These are phyloP conservation scores for Erythrobasidium hasegawianum DNA, from an alignment of 1,284 basidiomycete species.

Conservation along the genomic window DNA sequence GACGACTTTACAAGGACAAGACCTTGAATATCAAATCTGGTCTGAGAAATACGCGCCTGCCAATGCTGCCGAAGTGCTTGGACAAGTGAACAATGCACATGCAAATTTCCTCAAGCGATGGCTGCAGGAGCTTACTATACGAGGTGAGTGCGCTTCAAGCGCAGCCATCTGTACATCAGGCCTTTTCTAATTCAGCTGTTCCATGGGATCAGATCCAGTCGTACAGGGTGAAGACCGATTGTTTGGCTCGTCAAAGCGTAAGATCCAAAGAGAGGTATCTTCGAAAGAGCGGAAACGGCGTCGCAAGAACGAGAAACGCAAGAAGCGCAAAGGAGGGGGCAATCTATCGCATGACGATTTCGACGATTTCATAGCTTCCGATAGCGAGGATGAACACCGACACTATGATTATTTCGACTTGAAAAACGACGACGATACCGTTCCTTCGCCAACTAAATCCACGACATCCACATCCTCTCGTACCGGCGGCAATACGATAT, in stretches of 20 bases:
- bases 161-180: too few relatives aligned
- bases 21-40: constrained; percentile 57
- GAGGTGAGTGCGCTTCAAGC: too few relatives aligned
- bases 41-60: constrained; percentile 71
- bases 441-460: constrained; percentile 33
- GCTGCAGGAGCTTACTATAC: constrained; percentile 67
- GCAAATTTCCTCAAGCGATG: constrained; percentile 75
- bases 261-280: constrained; percentile 34
- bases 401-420: constrained; percentile 52
- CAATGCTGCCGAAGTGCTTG: constrained; percentile 69
- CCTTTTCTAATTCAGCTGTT: too few relatives aligned
- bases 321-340: constrained; percentile 43
- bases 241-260: constrained; percentile 33
- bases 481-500: background rate
- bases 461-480: constrained; percentile 1
- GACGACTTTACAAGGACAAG: background rate
- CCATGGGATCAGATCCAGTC: background rate
- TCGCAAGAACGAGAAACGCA: constrained; percentile 29
- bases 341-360: constrained; percentile 43
- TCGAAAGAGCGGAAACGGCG: constrained; percentile 18
- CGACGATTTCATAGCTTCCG: constrained; percentile 46
- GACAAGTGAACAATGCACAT: constrained; percentile 62
- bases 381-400: constrained; percentile 44
- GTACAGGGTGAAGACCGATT: constrained; percentile 22
- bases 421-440: constrained; percentile 41